Base-by-base conservation (phyloP, 257 asterid genomes). In the Oldenlandia corymbosa region DNA sequence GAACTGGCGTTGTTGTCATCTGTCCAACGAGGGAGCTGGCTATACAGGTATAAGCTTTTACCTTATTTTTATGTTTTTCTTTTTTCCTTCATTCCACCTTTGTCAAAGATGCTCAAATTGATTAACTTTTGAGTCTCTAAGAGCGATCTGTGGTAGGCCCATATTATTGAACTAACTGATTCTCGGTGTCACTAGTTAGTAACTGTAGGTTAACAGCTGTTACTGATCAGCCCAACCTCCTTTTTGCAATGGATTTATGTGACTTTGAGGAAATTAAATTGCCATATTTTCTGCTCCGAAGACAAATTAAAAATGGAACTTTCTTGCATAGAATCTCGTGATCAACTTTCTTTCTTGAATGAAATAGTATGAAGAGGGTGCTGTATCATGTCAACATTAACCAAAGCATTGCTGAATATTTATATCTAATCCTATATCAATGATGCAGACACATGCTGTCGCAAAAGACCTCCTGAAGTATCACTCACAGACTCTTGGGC, bases 21-120 rank as follows among this genome's bases (percentile, higher is more conserved):
- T 92, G 99, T 79, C 99, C 99, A 37, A 92, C 96, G 17, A 85
- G 99, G 79, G 99, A 93, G 80, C 80, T 93, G 79, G 99, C 96
- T 61, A 81, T 87, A 46, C 97, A 93, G 94, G 97, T 90, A 80
- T 41, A 8, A 0, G 8, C 4, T 23, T 53, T 32, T 36, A 16
- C 28, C 50, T 31, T 49, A 16, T 10, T 7, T 26, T 41, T 37
- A 34, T 31, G 8, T 39, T 21, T 8, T 14, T 18, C 12, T 9
- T 27, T 23, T 45, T 26, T n/a, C n/a, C n/a, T n/a, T n/a, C n/a
- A 7, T 5, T n/a, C 13, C 34, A 27, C 18, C 6, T 0, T 5
- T 20, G 27, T 2, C 8, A 18, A 62, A 28, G 17, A 4, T 28
- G 43, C 53, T 27, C 55, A 17, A 16, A 37, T 8, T 31, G 16